phyloP scores from a whole-genome alignment of 2,329 filamentous ascomycete genomes.

The Dactylella cylindrospora region DNA sequence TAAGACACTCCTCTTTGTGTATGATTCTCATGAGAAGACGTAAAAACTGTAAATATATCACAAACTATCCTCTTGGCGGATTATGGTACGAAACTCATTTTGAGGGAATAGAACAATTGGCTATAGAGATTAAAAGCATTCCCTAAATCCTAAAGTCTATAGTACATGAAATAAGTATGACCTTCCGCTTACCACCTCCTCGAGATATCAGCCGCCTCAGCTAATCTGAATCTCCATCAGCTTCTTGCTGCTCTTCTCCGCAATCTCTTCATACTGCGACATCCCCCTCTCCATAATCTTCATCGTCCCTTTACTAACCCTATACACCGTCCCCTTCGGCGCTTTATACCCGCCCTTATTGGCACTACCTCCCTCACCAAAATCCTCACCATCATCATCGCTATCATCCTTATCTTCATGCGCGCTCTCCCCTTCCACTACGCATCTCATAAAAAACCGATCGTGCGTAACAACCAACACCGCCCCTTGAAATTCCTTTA shows the following conservation, averaged over 20 bases:
- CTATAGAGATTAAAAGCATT: too few species aligned
- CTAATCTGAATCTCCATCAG: constrained; percentile 48
- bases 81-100: too few species aligned
- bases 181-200: background rate
- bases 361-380: constrained; percentile 55
- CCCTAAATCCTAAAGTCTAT: too few species aligned
- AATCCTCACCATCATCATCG: constrained; percentile 53
- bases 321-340: constrained; percentile 62
- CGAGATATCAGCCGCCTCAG: background rate
- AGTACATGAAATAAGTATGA: too few species aligned
- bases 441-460: constrained; percentile 74
- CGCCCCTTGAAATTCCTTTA: constrained; percentile 71
- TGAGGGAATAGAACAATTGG: too few species aligned
- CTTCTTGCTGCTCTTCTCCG: constrained; percentile 63
- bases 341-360: constrained; percentile 54
- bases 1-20: too few species aligned
- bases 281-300: constrained; percentile 62
- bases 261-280: constrained; percentile 64
- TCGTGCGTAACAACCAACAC: constrained; percentile 79
- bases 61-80: too few species aligned
- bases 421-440: constrained; percentile 65
- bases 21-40: too few species aligned
- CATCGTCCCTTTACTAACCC: constrained; percentile 63
- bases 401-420: constrained; percentile 55
- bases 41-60: too few species aligned